A percentile compares a stretch with the other conserved stretches of the same genome.
phyloP scores from a whole-genome alignment of 139 green algal genomes.

The Micractinium sp. region DNA sequence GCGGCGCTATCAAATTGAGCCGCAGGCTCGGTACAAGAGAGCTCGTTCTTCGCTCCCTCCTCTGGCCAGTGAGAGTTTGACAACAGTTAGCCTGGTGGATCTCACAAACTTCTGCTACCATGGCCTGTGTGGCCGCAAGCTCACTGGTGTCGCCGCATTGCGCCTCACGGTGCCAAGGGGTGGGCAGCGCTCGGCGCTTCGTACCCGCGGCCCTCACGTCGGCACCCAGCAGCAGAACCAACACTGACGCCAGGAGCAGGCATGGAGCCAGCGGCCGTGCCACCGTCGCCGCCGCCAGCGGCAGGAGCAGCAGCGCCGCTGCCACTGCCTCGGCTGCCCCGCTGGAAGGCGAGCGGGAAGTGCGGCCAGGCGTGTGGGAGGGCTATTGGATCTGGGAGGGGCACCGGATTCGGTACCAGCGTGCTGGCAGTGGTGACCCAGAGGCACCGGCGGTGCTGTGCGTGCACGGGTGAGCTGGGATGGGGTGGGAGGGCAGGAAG shows the following conservation, averaged over 20 bases:
- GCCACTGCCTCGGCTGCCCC: not conserved
- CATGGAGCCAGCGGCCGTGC: not conserved
- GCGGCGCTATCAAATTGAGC: too few species aligned
- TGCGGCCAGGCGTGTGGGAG: constrained; percentile 46
- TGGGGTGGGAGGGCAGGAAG: too few species aligned
- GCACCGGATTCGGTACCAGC: constrained; percentile 88
- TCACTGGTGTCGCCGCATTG: too few species aligned
- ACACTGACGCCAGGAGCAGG: not conserved
- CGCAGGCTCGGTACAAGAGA: too few species aligned
- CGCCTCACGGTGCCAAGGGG: too few species aligned
- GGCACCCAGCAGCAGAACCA: not conserved
- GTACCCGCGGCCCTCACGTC: too few species aligned
- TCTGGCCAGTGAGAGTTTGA: too few species aligned
- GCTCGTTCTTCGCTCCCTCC: too few species aligned
- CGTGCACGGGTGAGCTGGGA: not conserved
- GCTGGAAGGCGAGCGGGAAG: constrained; percentile 22
- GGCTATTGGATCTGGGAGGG: constrained; percentile 83
- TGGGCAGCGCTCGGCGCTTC: too few species aligned
- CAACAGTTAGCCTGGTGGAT: too few species aligned
- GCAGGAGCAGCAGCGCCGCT: not conserved
- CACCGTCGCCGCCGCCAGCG: not conserved
- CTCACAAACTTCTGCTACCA: too few species aligned
- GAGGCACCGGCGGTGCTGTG: constrained; percentile 39
- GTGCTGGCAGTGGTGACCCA: constrained; percentile 42
- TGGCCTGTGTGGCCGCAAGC: too few species aligned